Evolutionary conservation across 2,329 filamentous ascomycete species (phyloP).

Genomic region (Colletotrichum salicis): DNA sequence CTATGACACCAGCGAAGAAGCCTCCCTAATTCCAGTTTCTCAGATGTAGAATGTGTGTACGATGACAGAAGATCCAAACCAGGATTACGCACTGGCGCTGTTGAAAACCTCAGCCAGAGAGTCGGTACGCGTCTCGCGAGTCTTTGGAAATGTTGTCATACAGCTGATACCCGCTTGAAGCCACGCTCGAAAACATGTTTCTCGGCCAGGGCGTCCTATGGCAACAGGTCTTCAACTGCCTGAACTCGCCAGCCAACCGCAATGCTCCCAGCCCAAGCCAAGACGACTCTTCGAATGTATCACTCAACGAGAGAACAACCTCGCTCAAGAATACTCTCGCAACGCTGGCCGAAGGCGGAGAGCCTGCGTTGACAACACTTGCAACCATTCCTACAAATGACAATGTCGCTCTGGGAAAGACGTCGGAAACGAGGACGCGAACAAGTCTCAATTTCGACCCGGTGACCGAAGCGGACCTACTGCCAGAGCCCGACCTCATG

Average conservation of each 20-base stretch:
- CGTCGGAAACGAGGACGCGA: neutral
- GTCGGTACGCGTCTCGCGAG: conserved; percentile 4
- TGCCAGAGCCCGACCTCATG: conserved; percentile 46
- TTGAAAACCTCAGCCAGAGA: conserved; percentile 48
- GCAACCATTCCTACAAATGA: conserved; percentile 2
- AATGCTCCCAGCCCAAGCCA: conserved; percentile 1
- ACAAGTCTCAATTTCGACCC: conserved; percentile 1
- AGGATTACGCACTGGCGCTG: conserved; percentile 47
- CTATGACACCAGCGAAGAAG: neutral
- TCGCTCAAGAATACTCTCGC: conserved; percentile 38
- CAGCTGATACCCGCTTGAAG: conserved; percentile 11
- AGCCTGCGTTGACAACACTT: conserved; percentile 7
- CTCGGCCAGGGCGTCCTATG: conserved; percentile 49
- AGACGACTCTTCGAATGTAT: conserved; percentile 2
- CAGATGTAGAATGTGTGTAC: conserved; percentile 46
- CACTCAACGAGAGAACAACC: conserved; percentile 36
- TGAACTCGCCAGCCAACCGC: conserved; percentile 5
- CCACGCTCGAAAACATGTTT: conserved; percentile 50
- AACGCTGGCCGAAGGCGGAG: conserved; percentile 30
- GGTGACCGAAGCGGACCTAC: conserved; percentile 11
- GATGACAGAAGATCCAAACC: conserved; percentile 46
- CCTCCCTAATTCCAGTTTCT: neutral
- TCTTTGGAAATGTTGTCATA: neutral
- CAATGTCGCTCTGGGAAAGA: neutral
- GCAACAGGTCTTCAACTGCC: conserved; percentile 46